Conservation (phyloP, 176 grass and related monocot species). For the Carex kokanica region DNA sequence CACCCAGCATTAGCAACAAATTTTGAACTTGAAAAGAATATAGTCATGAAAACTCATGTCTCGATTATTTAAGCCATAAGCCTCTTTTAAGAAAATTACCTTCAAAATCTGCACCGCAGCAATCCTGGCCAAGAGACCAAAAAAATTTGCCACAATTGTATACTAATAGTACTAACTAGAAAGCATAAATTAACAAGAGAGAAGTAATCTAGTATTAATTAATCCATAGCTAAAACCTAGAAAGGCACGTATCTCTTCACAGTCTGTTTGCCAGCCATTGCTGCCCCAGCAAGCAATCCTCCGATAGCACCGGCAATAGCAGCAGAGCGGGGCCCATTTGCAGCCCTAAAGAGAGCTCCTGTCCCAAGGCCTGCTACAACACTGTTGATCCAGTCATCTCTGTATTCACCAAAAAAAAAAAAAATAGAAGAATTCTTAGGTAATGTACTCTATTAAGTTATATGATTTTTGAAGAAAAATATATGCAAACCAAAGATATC, state of each 20-base stretch:
- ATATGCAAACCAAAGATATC: neutral
- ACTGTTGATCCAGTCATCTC: conserved; percentile 90
- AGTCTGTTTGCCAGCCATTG: conserved; percentile 57
- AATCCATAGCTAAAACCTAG: conserved; percentile 33
- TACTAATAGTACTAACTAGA: conserved; percentile 22
- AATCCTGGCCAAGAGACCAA: conserved; percentile 23
- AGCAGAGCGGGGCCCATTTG: conserved; percentile 77
- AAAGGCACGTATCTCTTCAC: conserved; percentile 74
- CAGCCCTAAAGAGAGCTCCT: conserved; percentile 57
- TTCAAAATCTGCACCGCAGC: conserved; percentile 18
- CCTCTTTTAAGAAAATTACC: conserved; percentile 5
- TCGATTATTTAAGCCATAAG: conserved; percentile 27
- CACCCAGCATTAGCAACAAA: conserved; percentile 14
- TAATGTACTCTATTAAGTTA: neutral
- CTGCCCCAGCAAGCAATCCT: conserved; percentile 58
- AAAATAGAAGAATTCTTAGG: neutral
- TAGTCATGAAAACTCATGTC: conserved; percentile 17
- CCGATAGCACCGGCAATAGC: conserved; percentile 76
- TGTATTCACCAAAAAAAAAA: neutral
- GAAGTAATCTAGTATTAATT: neutral
- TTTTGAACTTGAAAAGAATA: conserved; percentile 22
- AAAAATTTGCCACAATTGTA: conserved; percentile 17
- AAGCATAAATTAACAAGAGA: conserved; percentile 10
- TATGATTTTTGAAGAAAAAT: conserved; percentile 2
- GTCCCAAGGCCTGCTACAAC: conserved; percentile 77